Base-by-base conservation (phyloP, 192 early-diverging fungal species). In the Backusella psychrophila region DNA sequence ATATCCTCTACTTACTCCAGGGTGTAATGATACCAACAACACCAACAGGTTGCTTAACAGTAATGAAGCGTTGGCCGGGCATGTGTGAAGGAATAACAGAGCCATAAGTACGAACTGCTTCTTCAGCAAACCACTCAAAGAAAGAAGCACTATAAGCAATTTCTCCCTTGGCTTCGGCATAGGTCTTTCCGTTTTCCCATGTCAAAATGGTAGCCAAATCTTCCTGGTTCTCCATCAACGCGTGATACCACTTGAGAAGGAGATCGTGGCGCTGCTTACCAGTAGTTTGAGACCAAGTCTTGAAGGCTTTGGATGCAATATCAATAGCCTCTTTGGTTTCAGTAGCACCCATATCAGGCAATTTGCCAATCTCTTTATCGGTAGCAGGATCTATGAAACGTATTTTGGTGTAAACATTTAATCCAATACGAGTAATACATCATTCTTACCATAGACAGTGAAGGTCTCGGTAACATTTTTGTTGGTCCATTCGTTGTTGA, bases 91-190 rank as follows among this genome's bases (percentile, higher is more conserved):
- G 93, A n/a, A 97, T 87, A 1, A 93, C 81, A 66, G 93, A 93
- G 52, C 96, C 96, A 66, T 94, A 92, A 5, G 84, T 77, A 59
- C 94, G 86, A 46, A 92, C 90, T 46, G 94, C 93, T 76, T 96
- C 95, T 71, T 95, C 94, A 21, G 91, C 84, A 80, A 95, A 96
- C 94, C 93, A 96, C 75, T 93, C 90, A 66, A 95, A 85, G 75
- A 92, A 96, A 17, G 86, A 86, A n/a, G 89, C 87, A 21, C 87
- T 91, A 80, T 94, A 94, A 2, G 69, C 68, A 12, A 93, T 78
- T 74, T 94, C 92, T 17, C 89, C 89, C n/a, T 44, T 33, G 7
- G 92, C 88, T 65, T 94, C 88, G 4, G 68, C 67, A 34, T 91
- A 46, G 2, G 91, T 75, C 77, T 96, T 97, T 35, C 96, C 96